Base-by-base conservation (phyloP, 2,329 filamentous ascomycete genomes). In the Sphaerulina musiva region DNA sequence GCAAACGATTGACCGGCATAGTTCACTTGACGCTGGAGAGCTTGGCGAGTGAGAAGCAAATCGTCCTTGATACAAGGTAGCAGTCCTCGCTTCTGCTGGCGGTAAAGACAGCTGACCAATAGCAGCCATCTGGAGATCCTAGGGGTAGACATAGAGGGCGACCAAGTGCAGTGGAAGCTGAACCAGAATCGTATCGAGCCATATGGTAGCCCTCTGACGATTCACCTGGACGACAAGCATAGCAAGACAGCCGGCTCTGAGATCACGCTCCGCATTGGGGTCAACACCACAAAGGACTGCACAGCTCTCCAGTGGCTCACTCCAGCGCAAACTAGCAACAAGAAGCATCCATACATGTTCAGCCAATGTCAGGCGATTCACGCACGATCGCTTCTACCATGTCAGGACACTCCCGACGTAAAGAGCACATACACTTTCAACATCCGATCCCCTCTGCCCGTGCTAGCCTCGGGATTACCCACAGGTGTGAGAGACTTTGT, bases 291-390 rank as follows among this genome's bases (percentile, higher is more conserved):
- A 1, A 80, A 86, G 48, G 81, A 87, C 65, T 96, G 92, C 72
- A 95, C 91, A 9, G 92, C 92, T 8, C 77, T 98, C 58, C 92
- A 97, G 73, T 98, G 93, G 92, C 80, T 98, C 71, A 91, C 87
- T 0, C 89, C 90, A 1, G 86, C 86, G 32, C 93, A 97, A 75
- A 97, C 93, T 0, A 89, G 88, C 55, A 96, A 95, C 80, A 91
- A 90, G 76, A 93, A 90, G 72, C 87, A 95, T 62, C 92, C 92
- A 1, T 97, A 96, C 73, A 92, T 97, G 84, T 97, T 97, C 76
- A 95, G 89, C 43, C 93, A 97, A 76, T 95, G 91, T 71, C 92
- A 98, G 76, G 91, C 92, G 51, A 97, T 96, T 66, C 91, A 97
- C 67, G 89, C 89, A 42, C 84, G 93, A 56, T 95, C 90, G 46